Evolutionary conservation across 192 early-diverging fungal species (phyloP), one percentile per base, ranked within the genome.

Genomic region (Phlyctochytrium bullatum): DNA sequence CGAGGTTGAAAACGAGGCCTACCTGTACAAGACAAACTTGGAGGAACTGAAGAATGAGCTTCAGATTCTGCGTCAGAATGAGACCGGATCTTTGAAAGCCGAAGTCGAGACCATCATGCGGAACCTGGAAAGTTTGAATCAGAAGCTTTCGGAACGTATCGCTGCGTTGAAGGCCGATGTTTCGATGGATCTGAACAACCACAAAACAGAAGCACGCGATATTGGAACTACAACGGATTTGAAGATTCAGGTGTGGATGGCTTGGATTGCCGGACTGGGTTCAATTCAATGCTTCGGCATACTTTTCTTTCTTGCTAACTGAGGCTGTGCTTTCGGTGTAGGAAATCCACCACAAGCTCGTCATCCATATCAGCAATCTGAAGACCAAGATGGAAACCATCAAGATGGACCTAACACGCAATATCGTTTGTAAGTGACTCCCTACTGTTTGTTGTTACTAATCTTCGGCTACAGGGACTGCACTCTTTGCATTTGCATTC

Each of bases 351-450:
- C 93, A 92, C 68, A 91, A 91, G 69, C 90, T 92, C 63, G 89
- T 90, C 67, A 81, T 94, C n/a, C 72, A 82, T 16, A 67, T 93
- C 30, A 90, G 91, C 60, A 89, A 91, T 65, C 82, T 97, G 71
- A 84, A 91, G 62, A 95, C 95, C 0, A 88, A 87, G 24, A 86
- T 97, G 64, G 95, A 97, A 71, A 90, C 92, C 10, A 84, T 94
- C 36, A 89, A 91, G 76, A 88, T 92, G 72, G 92, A 94, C 52
- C 86, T 90, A 0, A 94, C 91, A 2, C 61, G 71, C 36, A 57
- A 57, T 57, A 57, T 57, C 27, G 54, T 57, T 28, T 57, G 54
- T 14, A 25, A 25, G 54, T 47, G 6, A 14, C 40, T 47, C 40
- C 40, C 40, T 14, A 47, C 40, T 47, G 20, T n/a, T n/a, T n/a